These are phyloP conservation scores for Diplodia seriata DNA, from an alignment of 2,329 filamentous ascomycete genomes.

Conservation along the genomic window DNA sequence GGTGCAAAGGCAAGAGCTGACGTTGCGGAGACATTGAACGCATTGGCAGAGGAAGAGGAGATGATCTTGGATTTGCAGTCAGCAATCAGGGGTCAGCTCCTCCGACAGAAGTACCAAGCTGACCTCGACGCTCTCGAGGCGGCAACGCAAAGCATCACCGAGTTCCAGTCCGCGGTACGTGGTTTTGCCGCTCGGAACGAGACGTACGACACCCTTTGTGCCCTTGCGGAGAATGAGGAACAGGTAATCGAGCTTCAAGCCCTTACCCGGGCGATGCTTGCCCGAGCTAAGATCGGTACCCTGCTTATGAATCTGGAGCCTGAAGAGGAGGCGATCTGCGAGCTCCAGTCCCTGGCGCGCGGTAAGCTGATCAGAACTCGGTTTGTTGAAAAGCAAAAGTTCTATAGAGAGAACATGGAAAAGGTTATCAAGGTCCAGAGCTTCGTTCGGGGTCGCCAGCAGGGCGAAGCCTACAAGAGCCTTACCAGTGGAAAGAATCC, in stretches of 20 bases:
- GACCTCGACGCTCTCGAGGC: constrained; percentile 62
- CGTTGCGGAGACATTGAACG: constrained; percentile 17
- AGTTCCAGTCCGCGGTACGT: constrained; percentile 71
- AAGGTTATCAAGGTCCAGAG: constrained; percentile 99
- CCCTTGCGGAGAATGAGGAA: constrained; percentile 72
- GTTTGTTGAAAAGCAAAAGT: constrained; percentile 85
- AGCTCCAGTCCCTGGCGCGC: constrained; percentile 75
- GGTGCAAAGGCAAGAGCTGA: constrained; percentile 38
- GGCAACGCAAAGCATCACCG: constrained; percentile 63
- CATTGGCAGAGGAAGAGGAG: constrained; percentile 53
- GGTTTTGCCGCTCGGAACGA: constrained; percentile 69
- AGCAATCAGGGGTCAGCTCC: constrained; percentile 56
- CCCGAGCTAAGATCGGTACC: constrained; percentile 75
- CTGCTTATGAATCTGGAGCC: constrained; percentile 79
- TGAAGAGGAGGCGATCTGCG: constrained; percentile 77
- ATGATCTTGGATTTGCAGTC: constrained; percentile 60
- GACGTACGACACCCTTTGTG: constrained; percentile 68
- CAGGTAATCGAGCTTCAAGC: constrained; percentile 76
- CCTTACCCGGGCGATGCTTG: constrained; percentile 77
- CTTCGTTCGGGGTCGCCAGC: constrained; percentile 90
- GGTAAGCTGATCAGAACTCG: constrained; percentile 75
- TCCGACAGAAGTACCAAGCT: constrained; percentile 52
- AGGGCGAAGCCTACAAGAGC: constrained; percentile 97
- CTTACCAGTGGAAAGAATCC: constrained; percentile 96
- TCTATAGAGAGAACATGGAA: constrained; percentile 96